Conservation (phyloP, 805 yeast genomes). For the Jamesozyma lodderae region DNA sequence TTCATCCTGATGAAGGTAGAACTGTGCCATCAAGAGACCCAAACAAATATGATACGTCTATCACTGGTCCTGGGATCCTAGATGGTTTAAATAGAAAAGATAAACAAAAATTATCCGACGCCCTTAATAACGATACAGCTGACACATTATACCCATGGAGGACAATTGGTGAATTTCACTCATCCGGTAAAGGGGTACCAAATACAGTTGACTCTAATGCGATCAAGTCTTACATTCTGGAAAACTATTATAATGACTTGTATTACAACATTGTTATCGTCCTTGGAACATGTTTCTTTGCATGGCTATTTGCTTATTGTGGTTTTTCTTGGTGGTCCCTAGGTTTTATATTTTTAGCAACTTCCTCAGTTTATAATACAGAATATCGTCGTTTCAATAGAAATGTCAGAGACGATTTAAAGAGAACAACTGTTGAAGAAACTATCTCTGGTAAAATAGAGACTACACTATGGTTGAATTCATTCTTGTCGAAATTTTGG, state of each 20-base stretch:
- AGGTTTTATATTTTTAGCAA: slow-evolving; percentile 47
- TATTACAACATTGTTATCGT: slow-evolving; percentile 59
- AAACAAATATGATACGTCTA: slow-evolving; percentile 27
- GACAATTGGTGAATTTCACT: slow-evolving; percentile 25
- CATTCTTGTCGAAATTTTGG: slow-evolving; percentile 75
- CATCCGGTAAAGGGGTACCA: slow-evolving; percentile 13
- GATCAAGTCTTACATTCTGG: slow-evolving; percentile 52
- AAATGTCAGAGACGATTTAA: slow-evolving; percentile 67
- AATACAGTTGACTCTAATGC: slow-evolving; percentile 23
- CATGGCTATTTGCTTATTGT: slow-evolving; percentile 56
- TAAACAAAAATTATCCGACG: slow-evolving; percentile 8
- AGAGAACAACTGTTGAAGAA: slow-evolving; percentile 54
- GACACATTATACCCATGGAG: slow-evolving; percentile 32
- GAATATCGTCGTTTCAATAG: slow-evolving; percentile 72
- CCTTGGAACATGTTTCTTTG: slow-evolving; percentile 61
- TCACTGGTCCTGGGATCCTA: slow-evolving; percentile 17
- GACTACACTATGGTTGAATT: slow-evolving; percentile 75
- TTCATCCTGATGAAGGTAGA: slow-evolving; percentile 18
- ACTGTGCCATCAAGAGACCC: slow-evolving; percentile 19
- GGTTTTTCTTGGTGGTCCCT: slow-evolving; percentile 61
- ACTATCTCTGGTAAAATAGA: slow-evolving; percentile 54
- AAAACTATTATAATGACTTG: slow-evolving; percentile 63
- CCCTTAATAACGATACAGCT: slow-evolving; percentile 9
- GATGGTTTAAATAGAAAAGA: slow-evolving; percentile 10
- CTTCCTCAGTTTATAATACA: slow-evolving; percentile 58